Conservation (phyloP, 768 basidiomycete genomes). For the Lyophyllum decastes region DNA sequence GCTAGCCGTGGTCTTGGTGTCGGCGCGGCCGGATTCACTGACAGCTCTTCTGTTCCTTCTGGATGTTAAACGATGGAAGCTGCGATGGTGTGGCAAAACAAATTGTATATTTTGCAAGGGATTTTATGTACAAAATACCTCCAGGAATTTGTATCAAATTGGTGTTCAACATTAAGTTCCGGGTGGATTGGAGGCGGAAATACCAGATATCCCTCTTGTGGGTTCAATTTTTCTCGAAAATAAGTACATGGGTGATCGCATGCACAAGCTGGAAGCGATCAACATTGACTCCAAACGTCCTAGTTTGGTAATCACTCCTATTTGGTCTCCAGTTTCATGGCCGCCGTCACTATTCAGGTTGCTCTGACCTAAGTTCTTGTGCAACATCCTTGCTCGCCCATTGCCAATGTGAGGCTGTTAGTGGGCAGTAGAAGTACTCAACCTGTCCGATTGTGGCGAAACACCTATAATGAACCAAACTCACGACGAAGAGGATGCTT, state of each 20-base stretch:
- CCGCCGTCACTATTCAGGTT: no score
- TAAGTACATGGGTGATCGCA: no score
- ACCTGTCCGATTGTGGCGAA: neutral
- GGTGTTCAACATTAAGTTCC: no score
- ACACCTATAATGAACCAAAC: neutral
- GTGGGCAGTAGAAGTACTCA: neutral
- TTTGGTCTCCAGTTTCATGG: no score
- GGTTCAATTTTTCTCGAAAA: no score
- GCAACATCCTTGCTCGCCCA: neutral
- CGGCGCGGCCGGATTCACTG: conserved; percentile 26
- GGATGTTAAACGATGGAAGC: conserved; percentile 26
- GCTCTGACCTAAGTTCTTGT: neutral
- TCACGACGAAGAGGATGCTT: neutral
- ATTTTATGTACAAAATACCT: neutral
- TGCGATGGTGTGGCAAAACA: neutral
- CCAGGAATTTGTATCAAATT: no score
- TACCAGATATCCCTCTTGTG: no score
- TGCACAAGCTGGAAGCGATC: no score
- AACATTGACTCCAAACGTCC: no score
- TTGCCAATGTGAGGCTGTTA: neutral
- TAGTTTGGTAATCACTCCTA: no score
- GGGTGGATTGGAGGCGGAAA: no score
- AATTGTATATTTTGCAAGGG: neutral
- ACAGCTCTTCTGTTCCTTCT: conserved; percentile 27
- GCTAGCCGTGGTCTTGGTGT: conserved; percentile 51